These are phyloP conservation scores for Dioscorea cayenensis DNA, from an alignment of 116 monocot species.

Conservation along the genomic window DNA sequence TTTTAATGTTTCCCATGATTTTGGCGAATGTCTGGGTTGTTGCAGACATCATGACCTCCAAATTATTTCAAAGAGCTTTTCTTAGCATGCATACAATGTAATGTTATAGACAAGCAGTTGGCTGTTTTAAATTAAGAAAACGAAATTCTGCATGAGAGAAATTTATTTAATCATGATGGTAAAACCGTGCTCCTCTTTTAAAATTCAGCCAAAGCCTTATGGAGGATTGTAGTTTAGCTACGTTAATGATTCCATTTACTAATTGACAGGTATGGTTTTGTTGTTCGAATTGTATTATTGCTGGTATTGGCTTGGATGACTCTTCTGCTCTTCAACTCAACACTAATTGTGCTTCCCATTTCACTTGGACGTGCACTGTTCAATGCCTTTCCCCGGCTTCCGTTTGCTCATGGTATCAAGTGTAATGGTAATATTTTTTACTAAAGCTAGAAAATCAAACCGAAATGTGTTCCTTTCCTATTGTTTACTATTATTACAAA, in stretches of 20 bases:
- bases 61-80: too few species aligned
- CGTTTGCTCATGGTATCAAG: conserved; percentile 93
- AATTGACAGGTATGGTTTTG: conserved; percentile 80
- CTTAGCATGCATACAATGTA: too few species aligned
- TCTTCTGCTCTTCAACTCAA: conserved; percentile 80
- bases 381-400: conserved; percentile 86
- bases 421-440: conserved; percentile 60
- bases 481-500: not conserved
- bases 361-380: conserved; percentile 81
- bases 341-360: conserved; percentile 77
- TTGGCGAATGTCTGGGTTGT: too few species aligned
- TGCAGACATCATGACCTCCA: too few species aligned
- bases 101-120: too few species aligned
- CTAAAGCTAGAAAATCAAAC: not conserved
- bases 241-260: not conserved
- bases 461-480: not conserved
- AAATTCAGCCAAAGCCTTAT: not conserved
- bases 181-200: not conserved
- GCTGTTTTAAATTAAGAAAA: too few species aligned
- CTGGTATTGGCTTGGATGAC: conserved; percentile 95
- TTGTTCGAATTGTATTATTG: conserved; percentile 75
- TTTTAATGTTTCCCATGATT: too few species aligned
- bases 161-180: too few species aligned
- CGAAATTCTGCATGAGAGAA: too few species aligned
- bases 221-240: not conserved